Percentiles rank a stretch among this genome's conserved stretches.
phyloP scores from a whole-genome alignment of 2,329 filamentous ascomycete species.

The Rutstroemia sp. region DNA sequence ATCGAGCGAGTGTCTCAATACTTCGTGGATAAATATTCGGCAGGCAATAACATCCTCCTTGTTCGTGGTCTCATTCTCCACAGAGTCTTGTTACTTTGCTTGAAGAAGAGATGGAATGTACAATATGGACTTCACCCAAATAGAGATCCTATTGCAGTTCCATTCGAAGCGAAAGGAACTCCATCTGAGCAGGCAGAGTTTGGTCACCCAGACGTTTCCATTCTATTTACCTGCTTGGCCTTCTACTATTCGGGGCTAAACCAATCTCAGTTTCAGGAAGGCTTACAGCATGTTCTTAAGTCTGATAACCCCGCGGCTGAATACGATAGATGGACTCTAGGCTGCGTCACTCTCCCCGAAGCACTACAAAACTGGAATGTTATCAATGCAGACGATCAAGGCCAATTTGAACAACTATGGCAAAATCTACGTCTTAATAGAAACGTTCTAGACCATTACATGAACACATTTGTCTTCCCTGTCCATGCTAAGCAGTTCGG shows the following conservation, averaged over 20 bases:
- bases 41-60: slow-evolving; percentile 39
- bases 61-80: slow-evolving; percentile 56
- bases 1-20: slow-evolving; percentile 22
- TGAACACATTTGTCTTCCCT: slow-evolving; percentile 59
- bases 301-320: slow-evolving; percentile 39
- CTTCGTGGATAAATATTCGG: slow-evolving; percentile 29
- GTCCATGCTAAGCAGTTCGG: slow-evolving; percentile 56
- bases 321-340: neutral
- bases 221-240: slow-evolving; percentile 56
- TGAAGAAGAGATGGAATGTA: slow-evolving; percentile 52
- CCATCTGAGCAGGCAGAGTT: slow-evolving; percentile 58
- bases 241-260: slow-evolving; percentile 59
- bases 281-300: slow-evolving; percentile 44
- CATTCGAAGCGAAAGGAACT: slow-evolving; percentile 57
- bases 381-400: slow-evolving; percentile 52
- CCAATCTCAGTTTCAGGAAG: slow-evolving; percentile 39
- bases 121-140: slow-evolving; percentile 51
- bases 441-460: slow-evolving; percentile 49
- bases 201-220: slow-evolving; percentile 60
- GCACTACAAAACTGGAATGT: slow-evolving; percentile 43
- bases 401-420: slow-evolving; percentile 45
- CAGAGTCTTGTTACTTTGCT: slow-evolving; percentile 41
- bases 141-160: slow-evolving; percentile 56
- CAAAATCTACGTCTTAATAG: slow-evolving; percentile 40
- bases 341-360: slow-evolving; percentile 29